A percentile compares a stretch with the other conserved stretches of the same genome.
phyloP scores from a whole-genome alignment of 2,329 filamentous ascomycete species.

The Colletotrichum chrysophilum region DNA sequence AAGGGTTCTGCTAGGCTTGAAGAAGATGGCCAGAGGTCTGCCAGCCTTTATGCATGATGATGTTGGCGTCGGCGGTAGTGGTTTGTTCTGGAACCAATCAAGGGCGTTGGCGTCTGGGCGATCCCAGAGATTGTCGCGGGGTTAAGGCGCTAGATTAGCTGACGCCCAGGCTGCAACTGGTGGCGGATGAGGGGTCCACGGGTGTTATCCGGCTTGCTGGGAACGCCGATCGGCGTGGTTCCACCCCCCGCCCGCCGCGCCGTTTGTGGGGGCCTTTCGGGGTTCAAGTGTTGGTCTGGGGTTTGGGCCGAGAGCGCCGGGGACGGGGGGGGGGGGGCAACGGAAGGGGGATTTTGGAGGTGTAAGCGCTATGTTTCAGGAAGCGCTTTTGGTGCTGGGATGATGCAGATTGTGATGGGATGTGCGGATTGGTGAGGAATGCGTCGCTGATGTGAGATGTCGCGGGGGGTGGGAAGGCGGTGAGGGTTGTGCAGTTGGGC shows the following conservation, averaged over 20 bases:
- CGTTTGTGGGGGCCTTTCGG: background rate
- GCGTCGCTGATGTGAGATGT: background rate
- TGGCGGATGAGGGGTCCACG: background rate
- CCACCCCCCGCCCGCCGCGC: background rate
- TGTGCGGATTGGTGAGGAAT: background rate
- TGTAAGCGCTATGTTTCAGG: background rate
- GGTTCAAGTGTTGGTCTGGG: too few relatives aligned
- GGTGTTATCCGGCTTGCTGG: background rate
- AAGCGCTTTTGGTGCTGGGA: background rate
- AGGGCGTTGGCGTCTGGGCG: background rate
- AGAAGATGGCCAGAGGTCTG: background rate
- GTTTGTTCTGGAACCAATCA: background rate
- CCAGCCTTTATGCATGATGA: background rate
- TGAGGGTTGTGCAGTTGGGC: background rate
- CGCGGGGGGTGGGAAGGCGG: background rate
- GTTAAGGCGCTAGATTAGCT: background rate
- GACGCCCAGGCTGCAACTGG: background rate
- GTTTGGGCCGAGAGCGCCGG: too few relatives aligned
- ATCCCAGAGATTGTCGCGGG: background rate
- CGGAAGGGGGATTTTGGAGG: too few relatives aligned
- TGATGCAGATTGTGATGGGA: background rate
- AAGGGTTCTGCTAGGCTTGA: background rate
- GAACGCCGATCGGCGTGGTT: background rate
- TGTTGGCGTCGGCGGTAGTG: background rate
- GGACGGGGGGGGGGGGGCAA: too few relatives aligned